Percentiles rank a stretch among this genome's conserved stretches.
Evolutionary conservation across 352 stramenopile species (phyloP).

Genomic region (Phytopythium oedochilum): DNA sequence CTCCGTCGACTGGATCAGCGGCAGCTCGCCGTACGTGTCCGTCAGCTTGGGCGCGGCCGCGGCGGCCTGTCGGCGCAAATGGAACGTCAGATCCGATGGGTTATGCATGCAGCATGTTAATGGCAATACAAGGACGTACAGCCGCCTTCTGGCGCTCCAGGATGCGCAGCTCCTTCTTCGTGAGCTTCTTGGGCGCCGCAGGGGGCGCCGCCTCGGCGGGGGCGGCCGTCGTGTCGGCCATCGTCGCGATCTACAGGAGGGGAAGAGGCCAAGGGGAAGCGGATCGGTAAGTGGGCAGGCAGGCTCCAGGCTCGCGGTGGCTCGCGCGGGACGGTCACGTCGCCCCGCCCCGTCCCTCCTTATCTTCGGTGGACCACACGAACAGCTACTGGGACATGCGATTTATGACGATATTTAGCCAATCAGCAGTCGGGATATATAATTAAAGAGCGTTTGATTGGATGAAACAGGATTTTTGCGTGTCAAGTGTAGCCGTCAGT

Average conservation of each 20-base stretch:
- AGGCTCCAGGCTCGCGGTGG: neutral
- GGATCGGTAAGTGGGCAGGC: conserved; percentile 18
- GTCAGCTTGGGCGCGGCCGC: conserved; percentile 67
- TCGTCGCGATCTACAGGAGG: conserved; percentile 8
- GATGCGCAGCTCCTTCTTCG: conserved; percentile 89
- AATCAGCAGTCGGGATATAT: conserved; percentile 10
- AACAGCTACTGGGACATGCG: neutral
- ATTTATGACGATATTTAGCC: conserved; percentile 2
- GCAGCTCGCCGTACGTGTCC: conserved; percentile 84
- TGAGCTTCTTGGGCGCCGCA: conserved; percentile 68
- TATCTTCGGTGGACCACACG: neutral
- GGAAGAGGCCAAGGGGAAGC: too few relatives aligned
- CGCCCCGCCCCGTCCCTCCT: neutral
- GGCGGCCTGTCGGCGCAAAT: conserved; percentile 19
- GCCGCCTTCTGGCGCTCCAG: conserved; percentile 82
- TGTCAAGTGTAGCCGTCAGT: neutral
- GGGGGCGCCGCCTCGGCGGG: conserved; percentile 7
- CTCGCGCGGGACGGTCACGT: neutral
- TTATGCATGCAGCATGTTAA: too few relatives aligned
- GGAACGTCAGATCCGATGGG: neutral
- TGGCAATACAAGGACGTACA: conserved; percentile 18
- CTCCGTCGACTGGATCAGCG: conserved; percentile 89
- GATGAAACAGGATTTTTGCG: conserved; percentile 14
- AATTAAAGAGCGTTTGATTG: conserved; percentile 14
- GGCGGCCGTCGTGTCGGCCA: conserved; percentile 38